Percentiles rank a stretch among this genome's conserved stretches.
Evolutionary conservation across 1,284 basidiomycete genomes (phyloP).

Genomic region (Moesziomyces sp.): DNA sequence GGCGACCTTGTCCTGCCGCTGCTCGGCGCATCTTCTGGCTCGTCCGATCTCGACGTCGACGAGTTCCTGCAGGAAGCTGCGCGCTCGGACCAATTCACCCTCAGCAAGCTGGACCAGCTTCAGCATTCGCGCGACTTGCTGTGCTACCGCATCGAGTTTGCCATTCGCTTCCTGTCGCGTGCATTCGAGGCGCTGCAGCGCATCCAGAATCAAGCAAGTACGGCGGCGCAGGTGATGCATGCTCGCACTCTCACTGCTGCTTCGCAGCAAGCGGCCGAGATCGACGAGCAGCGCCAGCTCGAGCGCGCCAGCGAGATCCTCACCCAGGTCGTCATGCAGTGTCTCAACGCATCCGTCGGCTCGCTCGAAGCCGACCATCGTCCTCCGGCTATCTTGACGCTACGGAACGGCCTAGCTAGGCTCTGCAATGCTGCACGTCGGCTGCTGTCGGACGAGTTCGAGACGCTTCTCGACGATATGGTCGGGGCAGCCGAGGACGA

Average conservation of each 20-base stretch:
- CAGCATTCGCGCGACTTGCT: constrained; percentile 30
- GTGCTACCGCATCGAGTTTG: constrained; percentile 34
- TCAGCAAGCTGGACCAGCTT: constrained; percentile 20
- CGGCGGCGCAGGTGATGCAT: constrained; percentile 35
- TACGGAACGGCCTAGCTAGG: constrained; percentile 26
- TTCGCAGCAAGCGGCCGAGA: constrained; percentile 29
- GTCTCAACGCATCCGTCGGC: constrained; percentile 33
- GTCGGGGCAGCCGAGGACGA: constrained; percentile 38
- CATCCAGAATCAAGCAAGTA: constrained; percentile 29
- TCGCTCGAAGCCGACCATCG: constrained; percentile 16
- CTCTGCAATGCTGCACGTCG: constrained; percentile 39
- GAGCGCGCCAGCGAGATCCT: constrained; percentile 38
- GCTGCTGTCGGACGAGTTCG: constrained; percentile 39
- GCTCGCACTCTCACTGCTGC: constrained; percentile 10
- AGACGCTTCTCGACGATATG: constrained; percentile 43
- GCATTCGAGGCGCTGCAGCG: constrained; percentile 33
- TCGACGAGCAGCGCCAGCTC: constrained; percentile 40
- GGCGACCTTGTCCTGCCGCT: constrained; percentile 23
- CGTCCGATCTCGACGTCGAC: constrained; percentile 10
- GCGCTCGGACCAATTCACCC: constrained; percentile 33
- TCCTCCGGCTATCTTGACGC: constrained; percentile 16
- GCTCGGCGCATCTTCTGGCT: constrained; percentile 2
- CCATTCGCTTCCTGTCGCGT: constrained; percentile 26
- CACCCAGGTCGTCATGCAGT: constrained; percentile 45
- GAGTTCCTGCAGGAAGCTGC: constrained; percentile 19